Percentiles rank a stretch among this genome's conserved stretches.
phyloP scores from a whole-genome alignment of 352 stramenopile species.

The Pythium aristosporum region DNA sequence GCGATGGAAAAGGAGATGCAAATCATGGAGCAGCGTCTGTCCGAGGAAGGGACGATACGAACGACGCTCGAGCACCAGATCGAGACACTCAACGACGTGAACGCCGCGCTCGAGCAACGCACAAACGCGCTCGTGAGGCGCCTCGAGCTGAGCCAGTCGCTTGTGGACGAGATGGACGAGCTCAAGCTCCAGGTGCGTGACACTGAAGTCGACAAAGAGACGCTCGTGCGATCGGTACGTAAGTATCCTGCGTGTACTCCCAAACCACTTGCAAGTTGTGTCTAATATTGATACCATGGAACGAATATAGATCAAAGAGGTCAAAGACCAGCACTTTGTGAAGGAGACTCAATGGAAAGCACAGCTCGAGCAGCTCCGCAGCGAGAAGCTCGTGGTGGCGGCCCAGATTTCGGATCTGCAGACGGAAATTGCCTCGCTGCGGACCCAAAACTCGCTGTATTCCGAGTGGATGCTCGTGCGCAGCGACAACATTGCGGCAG shows the following conservation, averaged over 20 bases:
- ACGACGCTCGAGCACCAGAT: constrained; percentile 65
- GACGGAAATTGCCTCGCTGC: constrained; percentile 53
- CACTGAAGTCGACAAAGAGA: constrained; percentile 69
- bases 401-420: constrained; percentile 53
- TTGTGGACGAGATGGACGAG: constrained; percentile 56
- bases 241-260: neutral
- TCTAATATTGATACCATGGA: neutral
- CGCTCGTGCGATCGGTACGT: constrained; percentile 55
- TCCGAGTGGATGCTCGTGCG: constrained; percentile 82
- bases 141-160: constrained; percentile 48
- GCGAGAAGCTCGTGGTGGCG: constrained; percentile 44
- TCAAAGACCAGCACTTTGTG: constrained; percentile 66
- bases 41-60: constrained; percentile 54
- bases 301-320: constrained; percentile 54
- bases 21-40: constrained; percentile 42
- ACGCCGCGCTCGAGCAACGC: constrained; percentile 66
- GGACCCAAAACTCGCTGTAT: constrained; percentile 63
- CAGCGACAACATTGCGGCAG: constrained; percentile 44
- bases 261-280: neutral
- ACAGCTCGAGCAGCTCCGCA: constrained; percentile 50
- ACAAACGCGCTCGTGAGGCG: constrained; percentile 65
- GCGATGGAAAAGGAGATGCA: constrained; percentile 55
- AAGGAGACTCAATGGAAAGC: constrained; percentile 64
- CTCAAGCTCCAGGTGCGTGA: constrained; percentile 64
- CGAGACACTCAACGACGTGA: constrained; percentile 73